A percentile compares a stretch with the other conserved stretches of the same genome.
Conservation (phyloP, 495 filamentous ascomycete species). For the Ascodesmis nigricans region DNA sequence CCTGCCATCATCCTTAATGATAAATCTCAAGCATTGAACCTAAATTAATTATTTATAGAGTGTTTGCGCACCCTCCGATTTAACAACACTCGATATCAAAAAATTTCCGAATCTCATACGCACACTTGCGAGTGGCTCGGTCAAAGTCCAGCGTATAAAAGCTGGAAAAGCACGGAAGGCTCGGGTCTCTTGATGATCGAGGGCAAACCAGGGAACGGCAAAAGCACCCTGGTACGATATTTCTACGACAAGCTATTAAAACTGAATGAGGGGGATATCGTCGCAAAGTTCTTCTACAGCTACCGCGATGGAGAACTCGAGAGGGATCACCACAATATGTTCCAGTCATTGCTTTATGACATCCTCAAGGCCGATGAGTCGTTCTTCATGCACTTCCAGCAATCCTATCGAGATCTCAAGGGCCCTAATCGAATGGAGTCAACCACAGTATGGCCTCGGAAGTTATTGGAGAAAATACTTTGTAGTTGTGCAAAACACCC, state of each 20-base stretch:
- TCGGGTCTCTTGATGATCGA: slow-evolving; percentile 5
- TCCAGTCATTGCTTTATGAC: neutral
- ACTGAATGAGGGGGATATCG: neutral
- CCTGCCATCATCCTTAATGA: too few relatives aligned
- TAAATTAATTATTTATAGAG: too few relatives aligned
- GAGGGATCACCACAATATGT: neutral
- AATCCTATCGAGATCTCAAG: neutral
- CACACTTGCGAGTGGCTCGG: slow-evolving; percentile 5
- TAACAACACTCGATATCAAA: slow-evolving; percentile 4
- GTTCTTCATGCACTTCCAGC: slow-evolving; percentile 4
- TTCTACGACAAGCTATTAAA: slow-evolving; percentile 1
- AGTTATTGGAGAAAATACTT: neutral
- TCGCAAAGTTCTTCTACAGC: slow-evolving; percentile 4
- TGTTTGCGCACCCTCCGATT: slow-evolving; percentile 2
- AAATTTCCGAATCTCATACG: slow-evolving; percentile 1
- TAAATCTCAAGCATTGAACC: too few relatives aligned
- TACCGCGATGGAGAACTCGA: neutral
- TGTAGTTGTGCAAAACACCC: neutral
- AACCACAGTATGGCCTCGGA: neutral
- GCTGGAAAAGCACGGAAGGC: neutral
- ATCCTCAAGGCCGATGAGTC: slow-evolving; percentile 3
- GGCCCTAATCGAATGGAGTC: neutral
- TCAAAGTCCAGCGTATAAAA: slow-evolving; percentile 1
- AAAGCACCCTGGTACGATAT: slow-evolving; percentile 7
- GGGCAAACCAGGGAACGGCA: slow-evolving; percentile 8